These are phyloP conservation scores for Exobasidium rhododendri DNA, from an alignment of 1,284 basidiomycete species.

Conservation along the genomic window DNA sequence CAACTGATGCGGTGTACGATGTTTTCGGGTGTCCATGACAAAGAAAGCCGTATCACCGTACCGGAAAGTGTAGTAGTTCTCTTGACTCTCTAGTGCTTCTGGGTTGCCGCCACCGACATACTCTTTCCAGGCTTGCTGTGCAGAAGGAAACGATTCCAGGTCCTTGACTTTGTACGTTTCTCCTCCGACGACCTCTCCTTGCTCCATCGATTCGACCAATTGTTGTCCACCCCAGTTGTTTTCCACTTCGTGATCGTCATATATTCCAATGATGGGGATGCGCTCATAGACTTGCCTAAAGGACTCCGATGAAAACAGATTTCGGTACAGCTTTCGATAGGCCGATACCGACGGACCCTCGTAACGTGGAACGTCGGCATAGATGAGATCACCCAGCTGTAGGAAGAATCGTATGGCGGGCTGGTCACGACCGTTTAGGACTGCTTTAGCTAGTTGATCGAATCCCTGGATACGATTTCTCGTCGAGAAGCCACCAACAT, in stretches of 20 bases:
- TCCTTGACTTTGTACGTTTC: background rate
- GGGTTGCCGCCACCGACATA: conserved; percentile 71
- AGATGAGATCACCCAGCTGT: conserved; percentile 64
- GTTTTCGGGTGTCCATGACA: conserved; percentile 71
- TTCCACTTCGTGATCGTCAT: conserved; percentile 52
- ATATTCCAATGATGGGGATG: conserved; percentile 50
- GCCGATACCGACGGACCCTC: conserved; percentile 33
- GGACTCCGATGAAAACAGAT: conserved; percentile 47
- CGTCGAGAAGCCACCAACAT: conserved; percentile 39
- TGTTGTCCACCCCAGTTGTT: conserved; percentile 49
- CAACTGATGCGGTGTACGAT: conserved; percentile 60
- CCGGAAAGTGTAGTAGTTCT: conserved; percentile 62
- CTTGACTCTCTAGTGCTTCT: conserved; percentile 59
- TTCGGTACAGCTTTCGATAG: conserved; percentile 52
- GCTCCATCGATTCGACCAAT: conserved; percentile 11
- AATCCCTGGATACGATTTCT: conserved; percentile 65
- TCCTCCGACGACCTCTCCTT: conserved; percentile 1
- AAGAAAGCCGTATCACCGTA: conserved; percentile 72
- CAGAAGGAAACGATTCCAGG: conserved; percentile 60
- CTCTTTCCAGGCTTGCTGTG: conserved; percentile 65
- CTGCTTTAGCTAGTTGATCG: conserved; percentile 62
- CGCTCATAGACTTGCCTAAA: conserved; percentile 48
- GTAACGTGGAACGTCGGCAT: conserved; percentile 67
- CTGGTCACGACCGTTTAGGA: conserved; percentile 31
- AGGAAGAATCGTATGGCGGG: conserved; percentile 54